phyloP scores from a whole-genome alignment of 2,329 filamentous ascomycete genomes.

The Zelopaecilomyces penicillatus region DNA sequence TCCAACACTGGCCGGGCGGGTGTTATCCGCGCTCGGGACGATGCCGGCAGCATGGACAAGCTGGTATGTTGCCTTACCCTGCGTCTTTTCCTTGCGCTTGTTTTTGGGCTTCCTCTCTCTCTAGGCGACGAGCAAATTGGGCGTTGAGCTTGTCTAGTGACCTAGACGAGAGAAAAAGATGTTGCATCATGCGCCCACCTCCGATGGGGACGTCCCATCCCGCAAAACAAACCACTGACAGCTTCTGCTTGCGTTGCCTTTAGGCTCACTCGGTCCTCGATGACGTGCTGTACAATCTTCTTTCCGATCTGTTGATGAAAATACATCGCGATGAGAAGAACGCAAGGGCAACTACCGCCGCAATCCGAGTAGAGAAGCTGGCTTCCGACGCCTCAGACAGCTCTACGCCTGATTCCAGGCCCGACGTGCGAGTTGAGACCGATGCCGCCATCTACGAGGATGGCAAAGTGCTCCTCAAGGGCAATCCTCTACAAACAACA shows the following conservation, averaged over 20 bases:
- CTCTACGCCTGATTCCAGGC: conserved; percentile 43
- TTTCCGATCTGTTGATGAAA: conserved; percentile 66
- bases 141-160: not conserved
- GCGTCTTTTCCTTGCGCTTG: conserved; percentile 1
- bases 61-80: conserved; percentile 39
- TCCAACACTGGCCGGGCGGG: conserved; percentile 46
- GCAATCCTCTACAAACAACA: conserved; percentile 63
- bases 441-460: conserved; percentile 63
- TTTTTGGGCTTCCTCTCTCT: not conserved
- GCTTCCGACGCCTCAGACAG: conserved; percentile 47
- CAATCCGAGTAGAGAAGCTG: conserved; percentile 56
- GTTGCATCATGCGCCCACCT: conserved; percentile 4
- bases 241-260: conserved; percentile 1
- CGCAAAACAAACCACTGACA: conserved; percentile 5
- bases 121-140: not conserved
- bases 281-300: conserved; percentile 66
- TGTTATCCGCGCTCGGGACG: conserved; percentile 44
- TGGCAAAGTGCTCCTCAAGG: conserved; percentile 59
- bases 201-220: conserved; percentile 1
- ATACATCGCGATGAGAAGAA: conserved; percentile 73
- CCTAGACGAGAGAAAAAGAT: not conserved
- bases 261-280: conserved; percentile 61
- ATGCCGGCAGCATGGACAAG: conserved; percentile 46
- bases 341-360: conserved; percentile 57
- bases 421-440: conserved; percentile 53